These are phyloP conservation scores for Malus hybrid DNA, from an alignment of 331 rosid genomes.

Conservation along the genomic window DNA sequence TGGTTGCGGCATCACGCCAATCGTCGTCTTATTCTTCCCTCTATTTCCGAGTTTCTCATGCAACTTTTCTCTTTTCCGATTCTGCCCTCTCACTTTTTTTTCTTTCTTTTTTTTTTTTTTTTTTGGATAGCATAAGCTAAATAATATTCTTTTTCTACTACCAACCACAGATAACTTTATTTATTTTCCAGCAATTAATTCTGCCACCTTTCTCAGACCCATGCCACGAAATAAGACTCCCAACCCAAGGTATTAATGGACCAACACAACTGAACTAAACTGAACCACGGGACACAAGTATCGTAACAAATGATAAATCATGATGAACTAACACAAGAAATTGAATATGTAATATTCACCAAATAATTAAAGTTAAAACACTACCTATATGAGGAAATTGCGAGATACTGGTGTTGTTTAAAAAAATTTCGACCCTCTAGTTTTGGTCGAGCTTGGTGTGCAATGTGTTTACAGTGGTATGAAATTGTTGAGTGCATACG, in stretches of 20 bases:
- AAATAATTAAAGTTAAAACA: background rate
- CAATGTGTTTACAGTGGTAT: no score
- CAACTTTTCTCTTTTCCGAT: constrained; percentile 48
- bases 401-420: no score
- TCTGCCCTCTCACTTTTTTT: constrained; percentile 23
- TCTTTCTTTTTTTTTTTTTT: background rate
- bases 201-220: background rate
- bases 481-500: no score
- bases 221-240: no score
- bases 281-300: no score
- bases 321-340: no score
- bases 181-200: background rate
- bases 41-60: constrained; percentile 49
- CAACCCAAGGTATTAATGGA: no score
- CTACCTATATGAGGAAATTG: background rate
- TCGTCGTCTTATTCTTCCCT: constrained; percentile 38
- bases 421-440: background rate
- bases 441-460: no score
- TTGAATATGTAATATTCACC: no score
- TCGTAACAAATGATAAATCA: no score
- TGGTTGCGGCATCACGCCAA: constrained; percentile 47
- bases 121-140: no score
- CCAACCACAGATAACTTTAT: background rate
- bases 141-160: background rate
- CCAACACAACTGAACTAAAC: no score